phyloP scores from a whole-genome alignment of 2,329 filamentous ascomycete species.

The Colletotrichum aenigma region DNA sequence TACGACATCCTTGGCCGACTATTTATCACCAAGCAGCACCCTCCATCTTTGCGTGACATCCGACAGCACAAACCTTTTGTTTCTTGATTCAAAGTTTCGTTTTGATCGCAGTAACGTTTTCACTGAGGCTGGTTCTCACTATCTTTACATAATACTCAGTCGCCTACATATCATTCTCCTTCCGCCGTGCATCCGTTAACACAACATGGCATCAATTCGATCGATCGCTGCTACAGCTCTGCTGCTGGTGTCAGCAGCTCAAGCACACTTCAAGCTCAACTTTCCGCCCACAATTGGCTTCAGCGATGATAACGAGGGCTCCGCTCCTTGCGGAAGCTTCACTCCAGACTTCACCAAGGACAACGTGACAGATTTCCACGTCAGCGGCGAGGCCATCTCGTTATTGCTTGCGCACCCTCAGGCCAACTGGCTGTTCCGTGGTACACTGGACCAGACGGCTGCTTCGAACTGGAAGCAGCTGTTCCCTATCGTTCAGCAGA shows the following conservation, averaged over 20 bases:
- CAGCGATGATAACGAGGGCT: constrained; percentile 38
- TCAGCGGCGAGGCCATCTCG: constrained; percentile 58
- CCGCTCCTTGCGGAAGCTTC: constrained; percentile 50
- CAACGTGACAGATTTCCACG: constrained; percentile 55
- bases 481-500: constrained; percentile 57
- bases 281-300: constrained; percentile 50
- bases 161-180: neutral
- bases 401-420: constrained; percentile 53
- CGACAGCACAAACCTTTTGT: neutral
- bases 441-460: constrained; percentile 54
- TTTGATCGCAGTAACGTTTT: neutral
- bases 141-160: neutral
- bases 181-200: neutral
- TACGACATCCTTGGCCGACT: neutral
- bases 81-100: neutral
- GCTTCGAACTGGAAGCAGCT: constrained; percentile 58
- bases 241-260: constrained; percentile 41
- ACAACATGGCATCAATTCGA: constrained; percentile 24
- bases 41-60: neutral
- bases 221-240: constrained; percentile 27
- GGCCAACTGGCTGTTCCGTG: constrained; percentile 61
- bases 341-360: constrained; percentile 37
- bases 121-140: neutral
- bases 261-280: constrained; percentile 59
- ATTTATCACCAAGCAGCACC: neutral